These are phyloP conservation scores for Suillus plorans DNA, from an alignment of 768 basidiomycete genomes.

Conservation along the genomic window DNA sequence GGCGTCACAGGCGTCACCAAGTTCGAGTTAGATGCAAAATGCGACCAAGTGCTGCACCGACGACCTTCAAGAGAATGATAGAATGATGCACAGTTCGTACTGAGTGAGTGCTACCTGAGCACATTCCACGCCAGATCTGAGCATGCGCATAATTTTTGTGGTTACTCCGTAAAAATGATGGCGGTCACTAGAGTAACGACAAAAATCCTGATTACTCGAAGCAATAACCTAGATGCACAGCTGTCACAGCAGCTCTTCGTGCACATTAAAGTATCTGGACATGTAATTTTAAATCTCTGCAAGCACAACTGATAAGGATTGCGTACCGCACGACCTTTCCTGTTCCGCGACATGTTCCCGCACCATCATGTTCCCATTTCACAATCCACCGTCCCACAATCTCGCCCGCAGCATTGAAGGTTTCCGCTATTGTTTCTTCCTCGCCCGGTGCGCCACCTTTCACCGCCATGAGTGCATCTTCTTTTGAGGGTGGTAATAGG, in stretches of 20 bases:
- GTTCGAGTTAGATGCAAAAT: background rate
- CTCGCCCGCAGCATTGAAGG: slow-evolving; percentile 53
- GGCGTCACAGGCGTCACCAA: background rate
- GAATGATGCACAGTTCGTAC: background rate
- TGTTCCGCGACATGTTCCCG: slow-evolving; percentile 59
- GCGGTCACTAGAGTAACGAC: background rate
- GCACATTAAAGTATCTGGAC: slow-evolving; percentile 50
- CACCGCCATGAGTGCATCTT: slow-evolving; percentile 31
- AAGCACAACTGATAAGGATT: background rate
- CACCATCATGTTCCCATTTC: slow-evolving; percentile 65
- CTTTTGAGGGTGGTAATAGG: slow-evolving; percentile 38
- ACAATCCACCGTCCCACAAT: slow-evolving; percentile 79
- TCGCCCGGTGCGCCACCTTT: slow-evolving; percentile 41
- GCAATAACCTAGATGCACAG: background rate
- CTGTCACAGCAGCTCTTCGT: slow-evolving; percentile 44
- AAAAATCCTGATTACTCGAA: background rate
- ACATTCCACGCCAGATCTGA: background rate
- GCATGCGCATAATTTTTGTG: background rate
- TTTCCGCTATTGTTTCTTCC: slow-evolving; percentile 84
- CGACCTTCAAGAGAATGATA: background rate
- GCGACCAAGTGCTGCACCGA: background rate
- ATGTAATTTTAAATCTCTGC: background rate
- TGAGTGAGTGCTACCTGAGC: background rate
- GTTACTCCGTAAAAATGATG: background rate
- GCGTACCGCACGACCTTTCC: slow-evolving; percentile 69